phyloP scores from a whole-genome alignment of 2,329 filamentous ascomycete species.

The Calonectria henricotiae region DNA sequence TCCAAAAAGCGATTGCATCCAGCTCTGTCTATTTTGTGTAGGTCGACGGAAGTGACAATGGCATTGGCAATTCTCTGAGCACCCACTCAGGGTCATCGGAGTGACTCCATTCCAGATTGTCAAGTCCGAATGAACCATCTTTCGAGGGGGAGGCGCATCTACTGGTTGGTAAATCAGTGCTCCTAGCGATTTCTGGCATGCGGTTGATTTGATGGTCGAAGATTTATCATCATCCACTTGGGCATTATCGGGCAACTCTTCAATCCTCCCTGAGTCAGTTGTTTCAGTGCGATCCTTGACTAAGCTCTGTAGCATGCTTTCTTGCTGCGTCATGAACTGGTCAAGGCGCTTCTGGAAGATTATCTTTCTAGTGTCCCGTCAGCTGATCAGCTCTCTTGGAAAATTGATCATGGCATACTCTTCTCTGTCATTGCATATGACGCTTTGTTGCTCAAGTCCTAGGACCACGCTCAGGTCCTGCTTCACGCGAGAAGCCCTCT shows the following conservation, averaged over 20 bases:
- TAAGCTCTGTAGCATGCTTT: not conserved
- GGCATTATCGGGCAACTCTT: not conserved
- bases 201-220: too few relatives aligned
- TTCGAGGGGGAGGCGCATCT: too few relatives aligned
- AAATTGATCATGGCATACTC: not conserved
- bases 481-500: constrained; percentile 5
- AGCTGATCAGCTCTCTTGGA: too few relatives aligned
- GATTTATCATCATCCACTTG: not conserved
- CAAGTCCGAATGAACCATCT: not conserved
- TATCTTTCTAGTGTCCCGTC: not conserved
- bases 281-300: not conserved
- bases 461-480: constrained; percentile 17
- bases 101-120: not conserved
- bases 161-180: not conserved
- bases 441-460: constrained; percentile 7
- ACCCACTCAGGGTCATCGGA: not conserved
- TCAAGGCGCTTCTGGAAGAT: not conserved
- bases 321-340: not conserved
- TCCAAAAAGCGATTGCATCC: not conserved
- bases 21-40: not conserved
- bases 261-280: not conserved
- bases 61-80: constrained; percentile 4
- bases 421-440: not conserved
- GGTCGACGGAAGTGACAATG: not conserved
- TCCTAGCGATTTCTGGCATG: not conserved